These are phyloP conservation scores for Trametopsis cervina DNA, from an alignment of 768 basidiomycete genomes.

Conservation along the genomic window DNA sequence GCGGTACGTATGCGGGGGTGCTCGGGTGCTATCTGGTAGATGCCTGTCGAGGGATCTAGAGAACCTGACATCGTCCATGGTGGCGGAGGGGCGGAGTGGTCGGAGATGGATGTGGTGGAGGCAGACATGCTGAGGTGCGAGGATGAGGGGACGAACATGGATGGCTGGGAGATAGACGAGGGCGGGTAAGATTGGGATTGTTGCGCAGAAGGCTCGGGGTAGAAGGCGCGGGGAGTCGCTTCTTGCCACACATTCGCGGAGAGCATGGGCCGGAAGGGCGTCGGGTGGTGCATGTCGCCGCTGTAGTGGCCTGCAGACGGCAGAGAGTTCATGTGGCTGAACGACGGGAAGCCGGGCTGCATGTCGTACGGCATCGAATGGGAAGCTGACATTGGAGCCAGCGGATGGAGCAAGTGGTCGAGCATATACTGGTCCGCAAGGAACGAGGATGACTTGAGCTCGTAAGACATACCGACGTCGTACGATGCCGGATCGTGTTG, in stretches of 20 bases:
- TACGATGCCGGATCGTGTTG: conserved; percentile 8
- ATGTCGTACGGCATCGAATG: not conserved
- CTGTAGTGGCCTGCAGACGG: not conserved
- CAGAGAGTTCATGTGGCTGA: not conserved
- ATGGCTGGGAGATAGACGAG: conserved; percentile 1
- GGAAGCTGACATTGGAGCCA: not conserved
- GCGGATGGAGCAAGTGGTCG: not conserved
- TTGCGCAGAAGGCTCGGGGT: not conserved
- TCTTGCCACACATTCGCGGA: not conserved
- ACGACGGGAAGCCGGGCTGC: not conserved
- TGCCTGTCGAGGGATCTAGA: conserved; percentile 56
- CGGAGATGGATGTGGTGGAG: not conserved
- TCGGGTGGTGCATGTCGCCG: conserved; percentile 1
- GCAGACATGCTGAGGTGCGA: not conserved
- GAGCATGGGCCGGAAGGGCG: not conserved
- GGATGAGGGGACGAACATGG: not conserved
- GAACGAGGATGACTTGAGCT: conserved; percentile 3
- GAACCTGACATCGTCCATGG: conserved; percentile 43
- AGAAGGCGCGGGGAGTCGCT: not conserved
- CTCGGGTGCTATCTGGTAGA: conserved; percentile 58
- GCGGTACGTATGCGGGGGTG: conserved; percentile 62
- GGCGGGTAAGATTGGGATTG: not conserved
- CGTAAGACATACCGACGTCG: conserved; percentile 16
- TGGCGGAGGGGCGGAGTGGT: conserved; percentile 10
- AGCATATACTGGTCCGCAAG: not conserved